Evolutionary conservation across 352 stramenopile genomes (phyloP).

Genomic region (Globisporangium yorkense): DNA sequence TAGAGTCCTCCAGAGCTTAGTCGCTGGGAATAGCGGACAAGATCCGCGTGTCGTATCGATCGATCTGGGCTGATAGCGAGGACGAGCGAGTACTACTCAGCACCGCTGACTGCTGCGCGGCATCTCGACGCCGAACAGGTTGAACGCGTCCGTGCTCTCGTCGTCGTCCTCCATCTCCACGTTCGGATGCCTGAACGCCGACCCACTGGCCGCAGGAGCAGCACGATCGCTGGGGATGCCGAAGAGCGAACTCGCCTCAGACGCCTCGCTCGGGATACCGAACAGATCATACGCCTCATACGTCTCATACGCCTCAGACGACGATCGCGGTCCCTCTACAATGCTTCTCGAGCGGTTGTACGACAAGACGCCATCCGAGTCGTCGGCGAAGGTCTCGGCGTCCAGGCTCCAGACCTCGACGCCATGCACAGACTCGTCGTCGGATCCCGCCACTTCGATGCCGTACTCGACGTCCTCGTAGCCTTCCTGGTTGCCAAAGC

Average conservation of each 20-base stretch:
- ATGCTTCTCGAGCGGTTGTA: neutral
- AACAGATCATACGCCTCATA: no score
- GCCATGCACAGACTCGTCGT: neutral
- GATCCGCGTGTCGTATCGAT: neutral
- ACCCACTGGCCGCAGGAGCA: neutral
- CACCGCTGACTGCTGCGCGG: neutral
- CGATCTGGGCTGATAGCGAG: neutral
- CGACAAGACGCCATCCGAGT: neutral
- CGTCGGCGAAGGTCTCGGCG: neutral
- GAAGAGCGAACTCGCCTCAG: constrained; percentile 12
- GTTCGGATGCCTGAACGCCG: neutral
- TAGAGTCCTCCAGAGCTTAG: neutral
- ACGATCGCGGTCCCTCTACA: neutral
- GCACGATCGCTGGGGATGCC: neutral
- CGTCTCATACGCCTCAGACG: neutral
- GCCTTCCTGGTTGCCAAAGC: neutral
- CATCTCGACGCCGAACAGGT: neutral
- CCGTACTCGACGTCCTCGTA: constrained; percentile 2
- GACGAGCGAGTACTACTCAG: neutral
- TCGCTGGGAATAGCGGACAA: neutral
- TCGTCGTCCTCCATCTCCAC: neutral
- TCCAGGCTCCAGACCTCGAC: neutral
- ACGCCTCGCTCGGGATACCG: neutral
- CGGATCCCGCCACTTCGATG: constrained; percentile 5
- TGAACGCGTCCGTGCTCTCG: neutral